Evolutionary conservation across 768 basidiomycete species (phyloP), one percentile per base, ranked within the genome.

Genomic region (Trametes punicea): DNA sequence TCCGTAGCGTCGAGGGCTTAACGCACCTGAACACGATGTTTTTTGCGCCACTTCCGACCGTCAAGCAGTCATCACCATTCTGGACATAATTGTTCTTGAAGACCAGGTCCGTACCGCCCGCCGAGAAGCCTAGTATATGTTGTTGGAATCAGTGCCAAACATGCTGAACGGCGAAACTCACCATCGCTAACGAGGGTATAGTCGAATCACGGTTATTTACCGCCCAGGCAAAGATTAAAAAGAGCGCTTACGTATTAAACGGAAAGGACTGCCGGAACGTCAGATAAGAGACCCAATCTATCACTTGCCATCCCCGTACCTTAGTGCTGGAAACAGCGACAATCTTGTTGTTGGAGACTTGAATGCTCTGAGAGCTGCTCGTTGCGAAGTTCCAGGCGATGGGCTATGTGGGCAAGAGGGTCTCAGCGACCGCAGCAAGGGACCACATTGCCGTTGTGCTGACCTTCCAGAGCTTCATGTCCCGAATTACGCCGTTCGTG

Each of bases 1-100:
- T 13, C 18, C 20, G 20, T 20, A 13, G 33, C 6, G 23, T 1
- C 18, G 4, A 5, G 15, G 25, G 18, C 16, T 5, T 26, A 0
- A 49, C 64, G 5, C 26, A 67, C 66, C 57, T 56, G 57, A 64
- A 83, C 53, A 73, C 71, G 39, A 84, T 80, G 54, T 82, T 79
- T 56, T 75, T 78, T 2, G 81, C 79, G 15, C 81, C 81, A 61
- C 69, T 82, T 0, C 78, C 77, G 39, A 84, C 80, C 3, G 83
- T 80, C 20, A 85, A 63, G 46, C 83, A 85, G 63, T 85, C 83
- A 52, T 85, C 83, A 3, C 82, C 83, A 51, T 84, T 85, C 46
- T 75, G 71, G 36, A 87, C 70, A 56, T 76, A 65, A 52, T 84
- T 84, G 63, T 80, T 71, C 62, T 84, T 83, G 57, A 85, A 82